Evolutionary conservation across 345 rosid genomes (phyloP), one percentile per base, ranked within the genome.

Genomic region (Citrus unshiu): DNA sequence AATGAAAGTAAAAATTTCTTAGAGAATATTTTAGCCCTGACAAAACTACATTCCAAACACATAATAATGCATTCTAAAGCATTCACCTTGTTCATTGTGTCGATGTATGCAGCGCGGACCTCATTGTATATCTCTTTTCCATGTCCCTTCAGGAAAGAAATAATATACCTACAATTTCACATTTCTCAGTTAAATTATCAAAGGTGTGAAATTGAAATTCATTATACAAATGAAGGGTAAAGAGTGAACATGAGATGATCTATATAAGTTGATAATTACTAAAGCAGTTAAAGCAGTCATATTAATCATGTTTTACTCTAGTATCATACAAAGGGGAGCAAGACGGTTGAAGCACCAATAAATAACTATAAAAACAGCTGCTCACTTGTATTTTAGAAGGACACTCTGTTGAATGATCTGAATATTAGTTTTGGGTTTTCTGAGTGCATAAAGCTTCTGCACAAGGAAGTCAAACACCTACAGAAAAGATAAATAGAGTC

Each of bases 371-470:
- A 21, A 83, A 32, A 79, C 57, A 34, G 78, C 97, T 87, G 77
- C 97, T 87, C 82, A 96, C 99, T 93, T 96, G 92, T 94, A 94
- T 69, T 96, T 96, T 78, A 94, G 85, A 83, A 94, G 91, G 80
- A 96, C 97, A 87, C 90, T 96, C 83, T 94, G 99, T 81, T 96
- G 99, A 87, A 96, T 96, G 81, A 96, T 94, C 85, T 96, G 99
- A 79, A 96, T 94, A 82, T 96, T 96, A 76, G 99, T 96, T 90
- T 96, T 96, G 61, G 99, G 99, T 86, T 96, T 96, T 83, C 99
- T 94, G 82, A 96, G 80, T 24, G 98, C 98, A 81, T 93, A 84
- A 71, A 96, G 99, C 90, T 96, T 96, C 88, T 94, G 99, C 82
- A 94, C 95, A 75, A 94, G 90, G 87, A 96, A 96, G 72, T 96